phyloP scores from a whole-genome alignment of 2,329 filamentous ascomycete genomes.

The Penicillium freii region DNA sequence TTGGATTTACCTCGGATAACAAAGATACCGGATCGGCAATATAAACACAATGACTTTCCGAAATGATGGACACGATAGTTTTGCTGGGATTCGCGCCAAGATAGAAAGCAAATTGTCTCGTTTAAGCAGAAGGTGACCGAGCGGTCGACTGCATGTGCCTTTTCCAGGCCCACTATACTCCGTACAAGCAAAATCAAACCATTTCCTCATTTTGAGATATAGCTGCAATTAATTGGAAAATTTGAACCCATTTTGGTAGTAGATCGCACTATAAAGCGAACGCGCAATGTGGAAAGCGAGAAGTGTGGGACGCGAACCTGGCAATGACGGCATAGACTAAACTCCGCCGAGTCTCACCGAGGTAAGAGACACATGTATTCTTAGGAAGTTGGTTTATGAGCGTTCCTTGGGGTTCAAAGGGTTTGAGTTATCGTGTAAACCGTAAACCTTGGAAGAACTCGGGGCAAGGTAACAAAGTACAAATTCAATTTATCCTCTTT shows the following conservation, averaged over 20 bases:
- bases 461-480: background rate
- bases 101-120: constrained; percentile 5
- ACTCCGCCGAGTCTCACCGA: constrained; percentile 15
- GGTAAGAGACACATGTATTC: constrained; percentile 7
- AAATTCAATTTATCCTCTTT: constrained; percentile 19
- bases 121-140: constrained; percentile 14
- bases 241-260: background rate
- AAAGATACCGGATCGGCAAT: constrained; percentile 28
- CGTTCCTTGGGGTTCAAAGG: background rate
- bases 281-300: constrained; percentile 18
- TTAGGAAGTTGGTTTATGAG: constrained; percentile 3
- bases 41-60: constrained; percentile 24
- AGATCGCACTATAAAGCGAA: constrained; percentile 18
- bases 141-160: constrained; percentile 19
- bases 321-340: constrained; percentile 30
- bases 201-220: background rate
- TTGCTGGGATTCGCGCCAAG: constrained; percentile 27
- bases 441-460: background rate
- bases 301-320: constrained; percentile 35
- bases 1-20: constrained; percentile 3
- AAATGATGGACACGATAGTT: constrained; percentile 26
- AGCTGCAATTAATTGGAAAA: background rate
- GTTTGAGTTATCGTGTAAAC: background rate
- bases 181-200: background rate
- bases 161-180: background rate